Evolutionary conservation across 352 stramenopile genomes (phyloP), one percentile per base, ranked within the genome.

Genomic region (Hyaloperonospora brassicae): DNA sequence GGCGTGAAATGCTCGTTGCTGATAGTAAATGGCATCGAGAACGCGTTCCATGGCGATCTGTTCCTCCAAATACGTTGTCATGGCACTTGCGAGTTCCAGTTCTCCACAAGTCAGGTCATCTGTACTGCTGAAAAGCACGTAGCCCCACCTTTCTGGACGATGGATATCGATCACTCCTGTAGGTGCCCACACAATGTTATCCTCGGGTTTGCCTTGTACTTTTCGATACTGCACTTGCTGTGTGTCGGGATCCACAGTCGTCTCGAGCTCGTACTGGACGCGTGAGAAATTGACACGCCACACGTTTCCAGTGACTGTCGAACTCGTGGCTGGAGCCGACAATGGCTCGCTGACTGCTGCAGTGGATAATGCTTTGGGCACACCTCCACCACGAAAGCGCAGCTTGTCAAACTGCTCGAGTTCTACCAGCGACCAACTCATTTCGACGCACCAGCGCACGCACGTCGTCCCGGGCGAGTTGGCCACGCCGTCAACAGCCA

Each of bases 261-360:
- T 68, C 23, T 72, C 56, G 0, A 89, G 52, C 25, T 85, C 55
- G 47, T 89, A 91, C 55, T 97, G 84, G 4, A 96, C 86, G n/a
- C 86, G 75, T 17, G 76, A 93, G 53, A 96, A 96, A 56, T 97
- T 95, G 38, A 95, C 83, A 21, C 87, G 74, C 83, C 84, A 95
- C 45, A 89, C 72, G 23, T 86, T 66, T 0, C 83, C 82, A 17
- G 50, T 39, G 7, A 60, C 43, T 10, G 54, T 64, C 22, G n/a
- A 34, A 14, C 50, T 41, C 27, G 41, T 52, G 12, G 58, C 54
- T 7, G n/a, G n/a, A n/a, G n/a, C n/a, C n/a, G n/a, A n/a, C n/a
- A n/a, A n/a, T n/a, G n/a, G n/a, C n/a, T n/a, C n/a, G n/a, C n/a
- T n/a, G n/a, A n/a, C n/a, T n/a, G n/a, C n/a, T n/a, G n/a, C n/a